Evolutionary conservation across 148 eudicot species (phyloP).

Genomic region (Chenopodium suecicum): DNA sequence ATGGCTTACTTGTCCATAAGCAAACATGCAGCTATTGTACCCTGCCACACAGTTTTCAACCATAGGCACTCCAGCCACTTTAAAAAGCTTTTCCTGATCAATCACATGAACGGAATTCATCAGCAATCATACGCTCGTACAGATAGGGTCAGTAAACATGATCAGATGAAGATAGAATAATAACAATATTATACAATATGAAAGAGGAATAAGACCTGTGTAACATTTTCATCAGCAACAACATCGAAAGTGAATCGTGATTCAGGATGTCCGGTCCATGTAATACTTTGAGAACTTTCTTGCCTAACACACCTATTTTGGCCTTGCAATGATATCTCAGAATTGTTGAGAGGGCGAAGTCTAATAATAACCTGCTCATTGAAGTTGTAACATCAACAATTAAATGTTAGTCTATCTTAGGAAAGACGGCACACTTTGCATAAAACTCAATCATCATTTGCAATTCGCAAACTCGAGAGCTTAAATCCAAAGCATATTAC

Average conservation of each 20-base stretch:
- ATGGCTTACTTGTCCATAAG: conserved; percentile 89
- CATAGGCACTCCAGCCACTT: conserved; percentile 96
- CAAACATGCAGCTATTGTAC: conserved; percentile 98
- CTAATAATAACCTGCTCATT: conserved; percentile 79
- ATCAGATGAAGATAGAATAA: neutral
- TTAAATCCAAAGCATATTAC: too few species aligned
- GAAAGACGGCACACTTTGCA: neutral
- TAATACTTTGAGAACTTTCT: conserved; percentile 79
- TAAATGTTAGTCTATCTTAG: neutral
- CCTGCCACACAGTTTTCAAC: conserved; percentile 95
- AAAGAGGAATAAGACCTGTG: conserved; percentile 57
- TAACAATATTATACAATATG: neutral
- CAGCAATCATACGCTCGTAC: neutral
- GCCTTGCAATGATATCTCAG: conserved; percentile 87
- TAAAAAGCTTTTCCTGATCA: conserved; percentile 83
- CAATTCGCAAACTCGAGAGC: too few species aligned
- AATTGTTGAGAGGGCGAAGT: conserved; percentile 74
- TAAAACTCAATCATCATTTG: too few species aligned
- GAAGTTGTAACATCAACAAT: neutral
- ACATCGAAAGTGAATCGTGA: conserved; percentile 93
- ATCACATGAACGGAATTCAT: conserved; percentile 10
- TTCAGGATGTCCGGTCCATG: conserved; percentile 99
- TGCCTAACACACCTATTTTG: conserved; percentile 71
- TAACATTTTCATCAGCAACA: conserved; percentile 90
- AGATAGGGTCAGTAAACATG: neutral